phyloP scores from a whole-genome alignment of 1,139 yeast genomes.

The Lodderomyces elongisporus region DNA sequence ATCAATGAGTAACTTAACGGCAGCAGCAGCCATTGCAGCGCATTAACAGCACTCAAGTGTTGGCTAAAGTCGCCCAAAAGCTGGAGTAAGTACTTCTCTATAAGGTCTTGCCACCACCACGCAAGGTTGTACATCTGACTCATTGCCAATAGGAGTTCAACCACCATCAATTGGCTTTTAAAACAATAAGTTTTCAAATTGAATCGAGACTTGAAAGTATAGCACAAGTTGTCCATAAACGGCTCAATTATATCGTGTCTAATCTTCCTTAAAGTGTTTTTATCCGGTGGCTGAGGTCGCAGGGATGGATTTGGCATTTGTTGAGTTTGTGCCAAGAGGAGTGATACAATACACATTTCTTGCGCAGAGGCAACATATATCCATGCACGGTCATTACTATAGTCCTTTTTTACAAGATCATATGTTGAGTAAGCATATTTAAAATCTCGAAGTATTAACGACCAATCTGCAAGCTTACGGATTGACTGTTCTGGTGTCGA shows the following conservation, averaged over 20 bases:
- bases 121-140: conserved; percentile 33
- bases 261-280: conserved; percentile 54
- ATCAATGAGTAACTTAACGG: conserved; percentile 20
- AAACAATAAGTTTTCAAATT: conserved; percentile 59
- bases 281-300: conserved; percentile 21
- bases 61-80: conserved; percentile 35
- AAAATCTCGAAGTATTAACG: conserved; percentile 83
- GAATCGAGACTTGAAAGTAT: conserved; percentile 54
- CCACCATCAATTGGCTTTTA: conserved; percentile 38
- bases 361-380: conserved; percentile 76
- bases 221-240: conserved; percentile 55
- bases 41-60: conserved; percentile 25
- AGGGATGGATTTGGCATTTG: conserved; percentile 12
- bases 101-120: conserved; percentile 47
- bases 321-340: conserved; percentile 62
- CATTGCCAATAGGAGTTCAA: conserved; percentile 52
- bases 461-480: conserved; percentile 87
- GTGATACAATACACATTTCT: conserved; percentile 78
- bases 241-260: conserved; percentile 63
- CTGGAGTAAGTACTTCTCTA: conserved; percentile 41
- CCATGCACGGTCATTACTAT: conserved; percentile 77
- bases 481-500: conserved; percentile 69
- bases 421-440: conserved; percentile 80
- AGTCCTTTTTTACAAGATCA: conserved; percentile 77
- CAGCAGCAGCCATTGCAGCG: no score